phyloP scores from a whole-genome alignment of 345 rosid species.

The Linum tenue region DNA sequence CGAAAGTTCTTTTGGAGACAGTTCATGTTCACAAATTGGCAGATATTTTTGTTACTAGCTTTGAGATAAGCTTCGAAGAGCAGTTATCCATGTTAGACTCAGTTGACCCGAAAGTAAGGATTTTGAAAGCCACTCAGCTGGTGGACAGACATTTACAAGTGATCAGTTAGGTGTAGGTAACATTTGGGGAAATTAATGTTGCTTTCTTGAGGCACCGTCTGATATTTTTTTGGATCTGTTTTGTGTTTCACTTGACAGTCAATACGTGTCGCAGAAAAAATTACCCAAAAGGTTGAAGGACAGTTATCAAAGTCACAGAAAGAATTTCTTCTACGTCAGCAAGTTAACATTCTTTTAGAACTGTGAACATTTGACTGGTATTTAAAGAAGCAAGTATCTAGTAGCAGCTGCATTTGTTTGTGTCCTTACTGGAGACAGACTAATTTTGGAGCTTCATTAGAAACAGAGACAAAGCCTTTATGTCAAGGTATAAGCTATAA shows the following conservation, averaged over 20 bases:
- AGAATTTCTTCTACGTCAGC: constrained; percentile 97
- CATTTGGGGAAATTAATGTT: constrained; percentile 1
- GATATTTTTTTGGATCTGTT: constrained; percentile 19
- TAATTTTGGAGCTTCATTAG: too few species aligned
- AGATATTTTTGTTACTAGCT: constrained; percentile 98
- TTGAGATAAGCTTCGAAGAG: constrained; percentile 98
- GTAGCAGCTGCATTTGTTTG: too few species aligned
- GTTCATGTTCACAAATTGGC: constrained; percentile 95
- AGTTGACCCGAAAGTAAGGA: constrained; percentile 81
- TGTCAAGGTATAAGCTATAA: too few species aligned
- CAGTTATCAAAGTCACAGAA: constrained; percentile 97
- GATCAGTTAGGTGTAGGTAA: constrained; percentile 17
- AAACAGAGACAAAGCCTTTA: too few species aligned
- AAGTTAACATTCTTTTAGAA: constrained; percentile 42
- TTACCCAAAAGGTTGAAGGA: constrained; percentile 97
- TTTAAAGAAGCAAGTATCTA: background rate
- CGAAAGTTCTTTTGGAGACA: constrained; percentile 91
- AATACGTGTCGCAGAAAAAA: constrained; percentile 98
- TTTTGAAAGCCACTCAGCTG: constrained; percentile 91
- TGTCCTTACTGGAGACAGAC: background rate
- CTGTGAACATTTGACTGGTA: background rate
- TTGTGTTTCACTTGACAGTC: constrained; percentile 70
- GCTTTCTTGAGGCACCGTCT: constrained; percentile 12
- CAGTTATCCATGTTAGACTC: constrained; percentile 92
- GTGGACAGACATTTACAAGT: constrained; percentile 99